Conservation (phyloP, 768 basidiomycete genomes). For the Podaxis carcinomalis region DNA sequence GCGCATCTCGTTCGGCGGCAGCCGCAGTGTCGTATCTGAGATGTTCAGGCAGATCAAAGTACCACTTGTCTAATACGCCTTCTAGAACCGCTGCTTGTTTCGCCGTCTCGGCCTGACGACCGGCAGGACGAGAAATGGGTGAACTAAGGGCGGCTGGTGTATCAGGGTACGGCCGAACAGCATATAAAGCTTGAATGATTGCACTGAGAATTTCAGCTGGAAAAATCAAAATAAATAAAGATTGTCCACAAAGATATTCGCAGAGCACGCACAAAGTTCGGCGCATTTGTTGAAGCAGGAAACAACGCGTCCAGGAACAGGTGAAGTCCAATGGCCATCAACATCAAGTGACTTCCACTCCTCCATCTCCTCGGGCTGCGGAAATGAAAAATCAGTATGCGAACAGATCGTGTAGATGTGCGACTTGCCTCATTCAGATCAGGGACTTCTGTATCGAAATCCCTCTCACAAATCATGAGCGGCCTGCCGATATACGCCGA, state of each 20-base stretch:
- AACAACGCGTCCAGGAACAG: conserved; percentile 46
- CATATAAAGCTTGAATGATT: conserved; percentile 70
- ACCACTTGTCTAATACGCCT: conserved; percentile 68
- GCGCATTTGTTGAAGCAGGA: conserved; percentile 82
- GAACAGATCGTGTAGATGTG: neutral
- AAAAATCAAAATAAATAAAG: conserved; percentile 9
- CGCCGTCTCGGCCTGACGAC: conserved; percentile 48
- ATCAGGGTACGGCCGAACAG: conserved; percentile 42
- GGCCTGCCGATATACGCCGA: conserved; percentile 78
- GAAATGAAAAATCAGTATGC: conserved; percentile 5
- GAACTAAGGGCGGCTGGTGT: neutral
- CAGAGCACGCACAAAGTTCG: conserved; percentile 51
- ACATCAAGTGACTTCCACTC: conserved; percentile 33
- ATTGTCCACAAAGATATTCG: neutral
- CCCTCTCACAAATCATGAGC: conserved; percentile 66
- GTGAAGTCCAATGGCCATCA: conserved; percentile 17
- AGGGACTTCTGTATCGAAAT: conserved; percentile 72
- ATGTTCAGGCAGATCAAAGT: conserved; percentile 63
- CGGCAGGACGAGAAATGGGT: conserved; percentile 18
- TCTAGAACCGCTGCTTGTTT: conserved; percentile 45
- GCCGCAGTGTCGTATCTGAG: conserved; percentile 55
- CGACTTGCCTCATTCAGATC: conserved; percentile 49
- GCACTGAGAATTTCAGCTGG: conserved; percentile 65
- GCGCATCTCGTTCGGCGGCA: conserved; percentile 23
- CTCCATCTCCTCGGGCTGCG: conserved; percentile 63